Evolutionary conservation across 257 asterid species (phyloP), one percentile per base, ranked within the genome.

Genomic region (Coffea canephora): DNA sequence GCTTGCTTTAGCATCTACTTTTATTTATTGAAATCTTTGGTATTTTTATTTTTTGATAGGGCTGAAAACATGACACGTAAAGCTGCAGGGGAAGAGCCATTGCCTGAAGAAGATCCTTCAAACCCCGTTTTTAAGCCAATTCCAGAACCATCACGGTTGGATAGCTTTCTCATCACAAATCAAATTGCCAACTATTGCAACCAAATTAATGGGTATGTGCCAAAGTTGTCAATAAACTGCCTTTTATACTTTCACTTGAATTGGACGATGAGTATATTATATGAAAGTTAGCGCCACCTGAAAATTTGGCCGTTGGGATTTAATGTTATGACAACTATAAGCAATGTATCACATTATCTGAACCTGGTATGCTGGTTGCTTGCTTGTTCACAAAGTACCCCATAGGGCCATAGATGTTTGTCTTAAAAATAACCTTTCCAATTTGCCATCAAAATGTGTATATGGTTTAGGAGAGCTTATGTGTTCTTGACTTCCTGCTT

Each of bases 31-130:
- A 73, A 1, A 3, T 65, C 15, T 65, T 14, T 49, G 72, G 54
- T 65, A 31, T 50, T 66, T 45, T 41, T 25, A 31, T 55, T 12
- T 59, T 75, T 75, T 19, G 66, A 62, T 85, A 96, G 99, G 94
- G 83, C 95, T 77, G 98, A 92, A 73, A 96, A 96, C 82, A 80
- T 81, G 82, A 74, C 93, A 41, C 91, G 98, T 43, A 94, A 89
- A 83, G 91, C 88, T 82, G 91, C 96, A 6, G 99, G 98, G 84
- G 99, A 96, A 79, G 99, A 96, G 76, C 97, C 97, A 69, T 86
- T 93, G 80, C 97, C 98, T 1, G 98, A 96, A 85, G 99, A 96
- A 85, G 99, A 96, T 88, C 96, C 98, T 65, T 78, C 97, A 67
- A 96, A 94, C 81, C 91, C 94, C 50, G 14, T 91, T 76, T 96